A percentile compares a stretch with the other conserved stretches of the same genome.
These are phyloP conservation scores for Drosera spatulata DNA, from an alignment of 179 eudicot genomes.

Conservation along the genomic window DNA sequence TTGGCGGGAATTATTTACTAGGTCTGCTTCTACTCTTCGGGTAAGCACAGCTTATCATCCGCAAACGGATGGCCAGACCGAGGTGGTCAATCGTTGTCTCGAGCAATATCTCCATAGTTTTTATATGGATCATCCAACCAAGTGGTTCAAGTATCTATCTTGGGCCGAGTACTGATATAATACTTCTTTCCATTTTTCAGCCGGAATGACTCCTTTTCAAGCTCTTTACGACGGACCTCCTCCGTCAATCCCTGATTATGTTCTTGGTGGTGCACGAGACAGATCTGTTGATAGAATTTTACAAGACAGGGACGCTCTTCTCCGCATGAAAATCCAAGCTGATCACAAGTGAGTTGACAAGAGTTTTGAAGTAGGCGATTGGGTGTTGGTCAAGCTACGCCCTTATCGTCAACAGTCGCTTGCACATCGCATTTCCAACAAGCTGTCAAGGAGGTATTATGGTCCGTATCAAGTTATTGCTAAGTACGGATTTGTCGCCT, in stretches of 20 bases:
- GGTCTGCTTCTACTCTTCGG: background rate
- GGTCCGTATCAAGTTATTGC: too few relatives aligned
- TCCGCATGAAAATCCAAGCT: background rate
- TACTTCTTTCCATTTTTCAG: background rate
- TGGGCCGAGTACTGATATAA: background rate
- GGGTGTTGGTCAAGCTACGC: too few relatives aligned
- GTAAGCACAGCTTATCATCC: too few relatives aligned
- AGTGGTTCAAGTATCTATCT: background rate
- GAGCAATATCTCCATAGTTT: background rate
- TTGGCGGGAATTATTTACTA: background rate
- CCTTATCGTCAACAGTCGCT: too few relatives aligned
- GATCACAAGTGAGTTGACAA: background rate
- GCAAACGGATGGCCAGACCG: too few relatives aligned
- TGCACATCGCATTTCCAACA: too few relatives aligned
- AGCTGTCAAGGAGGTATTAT: too few relatives aligned
- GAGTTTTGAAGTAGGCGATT: background rate
- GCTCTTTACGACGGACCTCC: background rate
- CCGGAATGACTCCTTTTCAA: background rate
- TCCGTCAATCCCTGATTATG: background rate
- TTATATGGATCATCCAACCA: background rate
- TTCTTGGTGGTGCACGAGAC: background rate
- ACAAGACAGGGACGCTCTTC: background rate
- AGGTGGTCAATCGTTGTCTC: background rate
- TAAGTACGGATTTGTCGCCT: too few relatives aligned
- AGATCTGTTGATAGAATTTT: background rate